Base-by-base conservation (phyloP, 1,284 basidiomycete species). In the Ustilago tritici region DNA sequence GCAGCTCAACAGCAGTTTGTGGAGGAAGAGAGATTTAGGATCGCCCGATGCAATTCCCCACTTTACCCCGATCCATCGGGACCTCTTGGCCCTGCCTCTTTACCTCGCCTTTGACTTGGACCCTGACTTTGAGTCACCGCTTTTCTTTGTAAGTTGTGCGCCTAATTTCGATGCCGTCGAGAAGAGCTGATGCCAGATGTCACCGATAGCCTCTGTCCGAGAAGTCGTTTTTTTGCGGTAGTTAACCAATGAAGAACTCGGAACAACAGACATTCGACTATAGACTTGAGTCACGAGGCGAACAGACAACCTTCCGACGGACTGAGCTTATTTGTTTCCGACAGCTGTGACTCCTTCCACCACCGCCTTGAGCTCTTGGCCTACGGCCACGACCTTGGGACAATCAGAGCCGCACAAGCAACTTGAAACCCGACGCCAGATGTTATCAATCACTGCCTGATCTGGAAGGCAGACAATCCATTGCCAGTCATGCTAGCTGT, bases 401-500 rank as follows among this genome's bases (percentile, higher is more conserved):
- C 40, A 17, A 15, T 6, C 15, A 43, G 40, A 43, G 0, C 2
- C 40, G 40, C 40, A 43, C 40, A 43, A 46, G 43, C 14, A 46
- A 7, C 43, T 46, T 8, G 43, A 46, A 11, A 5, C 10, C 23
- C 49, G 28, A 50, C 4, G 28, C 4, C 10, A 50, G 49, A 50
- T 11, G 19, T 46, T 19, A 19, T 7, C n/a, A 6, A 19, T 4
- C n/a, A 8, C n/a, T 46, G 43, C 43, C 6, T 19, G 17, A 46
- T 19, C n/a, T 46, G 43, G 17, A 15, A 19, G 14, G 14, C 23
- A 31, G 14, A 28, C 49, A 12, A 5, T 12, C 23, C 14, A n/a
- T 19, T n/a, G 35, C 31, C 58, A 47, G 28, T 28, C 19, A 73
- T 73, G 70, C 70, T 73, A 15, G 57, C 54, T 11, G 38, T 68